Evolutionary conservation across 2,329 filamentous ascomycete genomes (phyloP), one percentile per base, ranked within the genome.

Genomic region (Xenoacremonium recifei): DNA sequence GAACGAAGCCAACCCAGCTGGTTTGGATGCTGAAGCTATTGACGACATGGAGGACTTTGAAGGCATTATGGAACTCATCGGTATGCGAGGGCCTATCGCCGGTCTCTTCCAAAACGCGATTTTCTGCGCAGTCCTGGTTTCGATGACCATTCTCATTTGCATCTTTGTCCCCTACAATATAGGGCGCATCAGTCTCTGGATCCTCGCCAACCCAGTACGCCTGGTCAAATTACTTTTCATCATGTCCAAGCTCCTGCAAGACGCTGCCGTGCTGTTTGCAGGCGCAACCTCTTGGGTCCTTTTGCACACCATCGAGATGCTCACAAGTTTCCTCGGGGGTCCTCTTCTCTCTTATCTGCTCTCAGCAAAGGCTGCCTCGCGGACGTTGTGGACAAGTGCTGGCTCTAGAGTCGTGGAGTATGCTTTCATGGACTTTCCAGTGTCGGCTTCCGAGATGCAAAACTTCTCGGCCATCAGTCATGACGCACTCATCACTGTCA

Each of bases 31-130:
- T 40, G 84, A 88, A 53, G 85, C 84, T 9, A 77, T 89, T 31
- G 87, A 91, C 32, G 87, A 96, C 53, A 87, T 87, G 9, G 93
- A 99, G 66, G 93, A 99, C 59, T 82, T 99, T 13, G 93, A 99
- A 62, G 93, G 93, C 1, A 88, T 99, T 39, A 83, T 99, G 72
- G 93, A 99, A 63, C 79, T 99, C 13, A 86, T 99, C 45, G 93
- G 93, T 27, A 95, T 99, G 87, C 89, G 95, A 58, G 93, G 93
- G 0, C 93, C 93, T 1, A 75, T 99, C 3, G 85, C 86, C 12
- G 90, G 89, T 3, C 77, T 99, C 5, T 82, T 97, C 53, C 93
- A 99, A 59, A 99, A 99, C 54, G 90, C 88, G 41, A 83, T 96
- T 13, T 99, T 99, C 65, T 96, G 92, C 61, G 85, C 87, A 6